Base-by-base conservation (phyloP, 352 stramenopile species). In the Phytophthora litchii region DNA sequence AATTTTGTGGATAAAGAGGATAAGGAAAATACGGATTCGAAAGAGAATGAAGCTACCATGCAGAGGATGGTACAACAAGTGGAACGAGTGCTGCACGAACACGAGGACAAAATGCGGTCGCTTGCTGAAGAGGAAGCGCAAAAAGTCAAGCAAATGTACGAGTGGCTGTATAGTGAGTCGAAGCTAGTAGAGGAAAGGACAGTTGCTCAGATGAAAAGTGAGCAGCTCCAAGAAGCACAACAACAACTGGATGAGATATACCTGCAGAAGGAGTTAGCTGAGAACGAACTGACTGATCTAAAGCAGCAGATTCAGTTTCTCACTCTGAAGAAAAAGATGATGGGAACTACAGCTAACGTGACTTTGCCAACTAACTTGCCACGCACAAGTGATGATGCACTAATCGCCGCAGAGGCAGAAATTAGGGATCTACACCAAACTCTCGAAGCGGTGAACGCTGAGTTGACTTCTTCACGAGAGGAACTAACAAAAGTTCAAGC, bases 301-400 rank as follows among this genome's bases (percentile, higher is more conserved):
- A 81, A 86, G 34, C 70, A 86, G 44, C 76, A 92, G 23, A 74
- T 86, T n/a, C 56, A 80, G 25, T 79, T 83, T 19, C 35, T 84
- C 7, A 62, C 49, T 5, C 3, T 75, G 52, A 77, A 82, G 53
- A 66, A 70, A 27, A 81, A 80, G 14, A 79, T 89, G 46, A 62
- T 71, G n/a, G 47, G 60, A 46, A 52, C 36, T 40, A 31, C 29
- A 4, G n/a, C 25, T 27, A 60, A 40, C 31, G 44, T 17, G 3
- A 23, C 23, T 27, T 21, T 45, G 11, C 32, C 55, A 8, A 6
- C 17, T 13, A 36, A 9, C 7, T 19, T 38, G 12, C 5, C 35
- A 5, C 21, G 11, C 20, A 48, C 49, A 20, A 53, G 69, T 31
- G 44, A 60, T 42, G 48, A 54, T 35, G 31, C 21, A 37, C 31